Conservation (phyloP, 192 early-diverging fungal genomes). For the Lobosporangium transversale region DNA sequence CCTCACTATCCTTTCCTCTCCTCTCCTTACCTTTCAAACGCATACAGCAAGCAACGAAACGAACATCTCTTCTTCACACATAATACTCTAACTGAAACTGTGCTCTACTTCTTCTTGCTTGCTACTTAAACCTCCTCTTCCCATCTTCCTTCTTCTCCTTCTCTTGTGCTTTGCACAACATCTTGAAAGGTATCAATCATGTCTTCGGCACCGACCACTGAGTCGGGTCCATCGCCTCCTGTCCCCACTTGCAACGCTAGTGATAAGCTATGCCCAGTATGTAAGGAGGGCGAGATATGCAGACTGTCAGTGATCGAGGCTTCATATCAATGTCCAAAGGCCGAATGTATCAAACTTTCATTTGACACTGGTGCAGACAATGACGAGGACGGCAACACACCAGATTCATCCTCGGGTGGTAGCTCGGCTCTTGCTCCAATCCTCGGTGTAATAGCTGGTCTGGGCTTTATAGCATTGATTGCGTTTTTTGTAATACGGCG, state of each 20-base stretch:
- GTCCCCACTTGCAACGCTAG: no score
- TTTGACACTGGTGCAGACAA: slow-evolving; percentile 23
- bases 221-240: background rate
- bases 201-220: background rate
- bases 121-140: background rate
- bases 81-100: background rate
- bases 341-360: slow-evolving; percentile 16
- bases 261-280: no score
- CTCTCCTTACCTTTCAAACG: background rate
- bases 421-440: slow-evolving; percentile 28
- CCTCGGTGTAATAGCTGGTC: slow-evolving; percentile 23
- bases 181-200: no score
- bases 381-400: background rate
- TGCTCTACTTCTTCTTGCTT: background rate
- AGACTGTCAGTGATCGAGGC: slow-evolving; percentile 6
- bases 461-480: slow-evolving; percentile 9
- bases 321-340: slow-evolving; percentile 19
- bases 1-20: background rate
- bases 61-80: background rate
- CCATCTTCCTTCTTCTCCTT: background rate
- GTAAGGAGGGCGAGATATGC: slow-evolving; percentile 17
- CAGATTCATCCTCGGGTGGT: background rate
- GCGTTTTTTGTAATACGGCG: slow-evolving; percentile 26
- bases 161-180: background rate
- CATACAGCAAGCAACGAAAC: no score